Percentiles rank a stretch among this genome's conserved stretches.
Evolutionary conservation across 2,329 filamentous ascomycete genomes (phyloP).

Genomic region (Colletotrichum lini): DNA sequence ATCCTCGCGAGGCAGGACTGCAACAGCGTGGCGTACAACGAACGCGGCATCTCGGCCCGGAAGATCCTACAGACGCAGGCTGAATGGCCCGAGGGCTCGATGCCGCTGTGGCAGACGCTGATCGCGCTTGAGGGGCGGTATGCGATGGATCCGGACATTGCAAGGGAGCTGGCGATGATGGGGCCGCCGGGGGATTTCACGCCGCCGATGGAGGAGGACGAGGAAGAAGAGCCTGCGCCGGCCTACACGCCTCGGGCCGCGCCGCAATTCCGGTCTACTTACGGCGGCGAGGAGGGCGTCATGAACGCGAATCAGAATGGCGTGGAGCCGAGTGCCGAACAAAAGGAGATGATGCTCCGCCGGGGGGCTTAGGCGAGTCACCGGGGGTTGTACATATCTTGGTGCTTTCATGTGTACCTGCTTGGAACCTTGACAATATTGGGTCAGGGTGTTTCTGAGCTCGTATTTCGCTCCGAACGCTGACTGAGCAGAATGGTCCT

Average conservation of each 20-base stretch:
- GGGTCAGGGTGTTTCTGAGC: not conserved
- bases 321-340: slow-evolving; percentile 25
- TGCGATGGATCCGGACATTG: slow-evolving; percentile 46
- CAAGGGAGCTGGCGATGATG: slow-evolving; percentile 47
- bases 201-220: slow-evolving; percentile 51
- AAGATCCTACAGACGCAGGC: slow-evolving; percentile 55
- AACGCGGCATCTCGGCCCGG: slow-evolving; percentile 58
- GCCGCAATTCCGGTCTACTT: not conserved
- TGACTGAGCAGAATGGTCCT: not conserved
- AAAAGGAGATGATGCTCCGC: slow-evolving; percentile 35
- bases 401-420: too few relatives aligned
- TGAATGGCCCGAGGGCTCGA: slow-evolving; percentile 57
- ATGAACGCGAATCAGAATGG: slow-evolving; percentile 37
- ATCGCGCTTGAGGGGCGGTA: slow-evolving; percentile 54
- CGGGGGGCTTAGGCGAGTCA: not conserved
- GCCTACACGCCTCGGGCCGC: slow-evolving; percentile 18
- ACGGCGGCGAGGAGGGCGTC: slow-evolving; percentile 27
- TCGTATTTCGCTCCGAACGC: not conserved
- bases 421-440: too few relatives aligned
- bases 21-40: slow-evolving; percentile 83
- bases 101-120: slow-evolving; percentile 57
- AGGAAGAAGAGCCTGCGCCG: slow-evolving; percentile 59
- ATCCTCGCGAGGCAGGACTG: slow-evolving; percentile 83
- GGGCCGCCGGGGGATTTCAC: slow-evolving; percentile 44
- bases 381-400: too few relatives aligned